A percentile compares a stretch with the other conserved stretches of the same genome.
Conservation (phyloP, 352 stramenopile genomes). For the Globisporangium echinulatum region DNA sequence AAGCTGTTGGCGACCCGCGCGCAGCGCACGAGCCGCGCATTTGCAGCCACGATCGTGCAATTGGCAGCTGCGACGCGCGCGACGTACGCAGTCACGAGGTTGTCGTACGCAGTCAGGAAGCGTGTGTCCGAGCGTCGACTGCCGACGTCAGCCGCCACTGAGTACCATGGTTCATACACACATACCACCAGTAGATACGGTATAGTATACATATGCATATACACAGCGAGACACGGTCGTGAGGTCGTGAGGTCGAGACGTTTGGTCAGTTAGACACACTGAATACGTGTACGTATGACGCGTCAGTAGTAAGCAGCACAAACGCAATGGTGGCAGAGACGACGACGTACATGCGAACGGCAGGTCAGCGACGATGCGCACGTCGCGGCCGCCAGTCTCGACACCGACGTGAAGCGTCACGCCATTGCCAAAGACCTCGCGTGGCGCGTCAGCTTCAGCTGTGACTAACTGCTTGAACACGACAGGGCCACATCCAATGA, state of each 20-base stretch:
- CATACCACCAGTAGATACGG: too few relatives aligned
- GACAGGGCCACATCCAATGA: constrained; percentile 70
- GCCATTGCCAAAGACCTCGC: constrained; percentile 43
- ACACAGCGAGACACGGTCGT: too few relatives aligned
- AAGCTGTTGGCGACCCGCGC: constrained; percentile 54
- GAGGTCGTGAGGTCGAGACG: too few relatives aligned
- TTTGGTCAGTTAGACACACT: too few relatives aligned
- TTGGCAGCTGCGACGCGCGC: constrained; percentile 21
- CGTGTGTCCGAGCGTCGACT: constrained; percentile 28
- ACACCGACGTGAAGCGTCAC: constrained; percentile 67
- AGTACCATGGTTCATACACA: background rate
- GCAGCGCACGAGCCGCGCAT: constrained; percentile 59
- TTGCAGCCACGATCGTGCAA: constrained; percentile 42
- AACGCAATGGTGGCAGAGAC: too few relatives aligned
- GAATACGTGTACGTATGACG: background rate
- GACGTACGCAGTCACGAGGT: constrained; percentile 49
- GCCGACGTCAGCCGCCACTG: constrained; percentile 35
- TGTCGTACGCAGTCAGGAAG: constrained; percentile 41
- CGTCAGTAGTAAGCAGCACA: background rate
- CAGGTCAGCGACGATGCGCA: constrained; percentile 67
- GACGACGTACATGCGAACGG: constrained; percentile 37
- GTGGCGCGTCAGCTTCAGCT: background rate
- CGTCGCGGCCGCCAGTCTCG: constrained; percentile 69
- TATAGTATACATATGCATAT: too few relatives aligned
- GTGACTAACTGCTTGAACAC: constrained; percentile 8